Conservation (phyloP, 345 rosid species). For the Rhodamnia rubescens region DNA sequence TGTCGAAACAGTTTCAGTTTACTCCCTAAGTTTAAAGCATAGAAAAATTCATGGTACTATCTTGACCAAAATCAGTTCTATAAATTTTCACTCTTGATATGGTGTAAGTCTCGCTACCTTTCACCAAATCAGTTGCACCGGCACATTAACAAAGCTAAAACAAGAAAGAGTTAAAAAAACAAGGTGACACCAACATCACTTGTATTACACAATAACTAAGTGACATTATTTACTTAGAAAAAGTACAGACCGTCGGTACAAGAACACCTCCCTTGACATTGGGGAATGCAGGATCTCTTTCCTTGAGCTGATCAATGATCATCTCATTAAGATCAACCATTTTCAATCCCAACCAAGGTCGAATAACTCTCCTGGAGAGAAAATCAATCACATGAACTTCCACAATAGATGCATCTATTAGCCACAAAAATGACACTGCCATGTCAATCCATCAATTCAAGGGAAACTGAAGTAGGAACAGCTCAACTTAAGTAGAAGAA, state of each 20-base stretch:
- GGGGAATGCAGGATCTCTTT: slow-evolving; percentile 64
- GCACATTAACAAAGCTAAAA: neutral
- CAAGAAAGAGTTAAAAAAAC: neutral
- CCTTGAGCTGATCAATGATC: slow-evolving; percentile 75
- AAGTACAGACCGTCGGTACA: slow-evolving; percentile 50
- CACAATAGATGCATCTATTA: neutral
- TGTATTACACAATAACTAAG: neutral
- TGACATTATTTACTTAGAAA: neutral
- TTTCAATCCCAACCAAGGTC: slow-evolving; percentile 93
- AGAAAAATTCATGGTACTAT: neutral
- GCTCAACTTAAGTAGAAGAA: neutral
- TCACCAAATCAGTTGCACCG: neutral
- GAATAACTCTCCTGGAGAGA: slow-evolving; percentile 70
- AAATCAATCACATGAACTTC: neutral
- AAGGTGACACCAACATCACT: neutral
- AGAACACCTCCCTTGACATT: slow-evolving; percentile 59
- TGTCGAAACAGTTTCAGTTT: neutral
- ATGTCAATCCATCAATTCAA: neutral
- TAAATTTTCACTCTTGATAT: neutral
- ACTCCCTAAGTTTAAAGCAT: neutral
- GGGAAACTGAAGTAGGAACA: neutral
- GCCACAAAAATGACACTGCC: neutral
- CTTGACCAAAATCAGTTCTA: neutral
- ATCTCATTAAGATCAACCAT: slow-evolving; percentile 84
- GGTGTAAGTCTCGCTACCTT: neutral